Conservation (phyloP, 2,329 filamentous ascomycete genomes). For the Diaporthe sp. region DNA sequence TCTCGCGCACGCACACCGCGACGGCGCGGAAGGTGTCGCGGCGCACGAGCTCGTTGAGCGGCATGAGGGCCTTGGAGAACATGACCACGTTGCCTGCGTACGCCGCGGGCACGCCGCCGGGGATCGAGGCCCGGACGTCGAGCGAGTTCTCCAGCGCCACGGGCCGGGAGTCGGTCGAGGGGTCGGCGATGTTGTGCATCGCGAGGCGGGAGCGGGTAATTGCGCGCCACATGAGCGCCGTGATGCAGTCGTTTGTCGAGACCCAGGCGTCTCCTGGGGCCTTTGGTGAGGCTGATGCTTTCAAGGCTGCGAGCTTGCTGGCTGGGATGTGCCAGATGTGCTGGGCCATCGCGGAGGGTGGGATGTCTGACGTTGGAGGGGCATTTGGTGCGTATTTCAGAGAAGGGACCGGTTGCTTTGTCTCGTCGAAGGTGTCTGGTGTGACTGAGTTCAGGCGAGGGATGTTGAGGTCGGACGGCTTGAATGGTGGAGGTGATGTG, state of each 20-base stretch:
- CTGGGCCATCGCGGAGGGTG: constrained; percentile 29
- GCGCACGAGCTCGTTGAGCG: background rate
- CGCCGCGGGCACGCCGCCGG: background rate
- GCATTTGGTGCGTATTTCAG: constrained; percentile 31
- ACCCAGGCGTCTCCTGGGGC: background rate
- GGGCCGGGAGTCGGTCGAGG: background rate
- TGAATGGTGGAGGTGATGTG: background rate
- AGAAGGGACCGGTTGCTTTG: background rate
- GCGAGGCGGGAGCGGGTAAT: constrained; percentile 11
- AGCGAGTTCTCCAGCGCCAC: constrained; percentile 31
- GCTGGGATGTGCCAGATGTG: constrained; percentile 33
- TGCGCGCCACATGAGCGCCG: constrained; percentile 30
- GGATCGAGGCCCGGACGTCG: constrained; percentile 9
- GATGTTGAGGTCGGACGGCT: background rate
- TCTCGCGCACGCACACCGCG: constrained; percentile 14
- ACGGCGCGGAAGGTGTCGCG: constrained; percentile 21
- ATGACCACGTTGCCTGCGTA: constrained; percentile 27
- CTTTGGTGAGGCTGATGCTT: constrained; percentile 17
- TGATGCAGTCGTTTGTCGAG: constrained; percentile 33
- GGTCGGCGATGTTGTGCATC: constrained; percentile 5
- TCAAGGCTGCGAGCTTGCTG: constrained; percentile 20
- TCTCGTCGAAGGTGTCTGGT: background rate
- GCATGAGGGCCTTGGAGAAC: constrained; percentile 30
- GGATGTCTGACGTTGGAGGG: constrained; percentile 14
- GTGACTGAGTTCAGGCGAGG: background rate